Evolutionary conservation across 2,329 filamentous ascomycete genomes (phyloP).

Genomic region (Colletotrichum spaethianum): DNA sequence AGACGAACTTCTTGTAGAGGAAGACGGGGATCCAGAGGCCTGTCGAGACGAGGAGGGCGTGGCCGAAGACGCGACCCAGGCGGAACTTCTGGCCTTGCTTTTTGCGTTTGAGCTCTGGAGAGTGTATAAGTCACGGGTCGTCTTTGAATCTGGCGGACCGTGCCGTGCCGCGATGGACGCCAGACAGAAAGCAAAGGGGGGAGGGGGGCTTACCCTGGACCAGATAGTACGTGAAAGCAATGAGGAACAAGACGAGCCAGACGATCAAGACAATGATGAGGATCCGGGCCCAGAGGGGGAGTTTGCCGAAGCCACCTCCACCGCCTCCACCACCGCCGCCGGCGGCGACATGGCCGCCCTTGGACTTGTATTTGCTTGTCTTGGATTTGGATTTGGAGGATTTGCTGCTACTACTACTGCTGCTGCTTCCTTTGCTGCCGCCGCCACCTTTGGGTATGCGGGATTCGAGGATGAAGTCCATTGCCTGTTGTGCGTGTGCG

Average conservation of each 20-base stretch:
- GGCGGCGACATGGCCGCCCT: slow-evolving; percentile 18
- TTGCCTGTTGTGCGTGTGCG: neutral
- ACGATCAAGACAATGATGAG: slow-evolving; percentile 40
- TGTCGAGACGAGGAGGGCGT: slow-evolving; percentile 37
- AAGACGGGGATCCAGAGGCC: slow-evolving; percentile 44
- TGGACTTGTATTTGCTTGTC: slow-evolving; percentile 27
- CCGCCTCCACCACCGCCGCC: slow-evolving; percentile 9
- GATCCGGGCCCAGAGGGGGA: slow-evolving; percentile 40
- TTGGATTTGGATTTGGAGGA: slow-evolving; percentile 17
- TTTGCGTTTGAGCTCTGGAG: slow-evolving; percentile 35
- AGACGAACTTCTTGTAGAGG: slow-evolving; percentile 45
- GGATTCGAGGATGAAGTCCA: slow-evolving; percentile 33
- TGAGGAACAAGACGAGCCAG: slow-evolving; percentile 33
- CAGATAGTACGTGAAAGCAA: slow-evolving; percentile 18
- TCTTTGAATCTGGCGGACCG: neutral
- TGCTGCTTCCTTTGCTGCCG: slow-evolving; percentile 7
- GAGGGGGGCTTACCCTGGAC: slow-evolving; percentile 6
- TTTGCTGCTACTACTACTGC: slow-evolving; percentile 9
- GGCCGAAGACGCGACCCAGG: slow-evolving; percentile 30
- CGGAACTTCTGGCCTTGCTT: slow-evolving; percentile 40
- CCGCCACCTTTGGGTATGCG: slow-evolving; percentile 38
- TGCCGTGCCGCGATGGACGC: neutral
- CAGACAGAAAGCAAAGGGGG: neutral
- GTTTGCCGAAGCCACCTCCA: slow-evolving; percentile 20
- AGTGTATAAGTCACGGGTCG: neutral